Conservation (phyloP, 306 rosid species). For the Lupinus albus region DNA sequence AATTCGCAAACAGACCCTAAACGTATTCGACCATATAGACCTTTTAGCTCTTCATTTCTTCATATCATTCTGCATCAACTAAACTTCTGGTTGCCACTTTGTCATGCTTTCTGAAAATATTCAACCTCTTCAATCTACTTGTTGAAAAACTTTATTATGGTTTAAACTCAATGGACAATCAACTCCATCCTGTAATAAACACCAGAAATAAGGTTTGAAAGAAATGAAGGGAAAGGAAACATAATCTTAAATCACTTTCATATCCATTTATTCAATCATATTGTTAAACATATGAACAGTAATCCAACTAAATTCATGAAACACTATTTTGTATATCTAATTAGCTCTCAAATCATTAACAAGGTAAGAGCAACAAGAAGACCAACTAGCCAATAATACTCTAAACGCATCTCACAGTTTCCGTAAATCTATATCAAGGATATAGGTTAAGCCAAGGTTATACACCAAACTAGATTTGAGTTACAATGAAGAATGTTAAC, state of each 20-base stretch:
- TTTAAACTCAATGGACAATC: not conserved
- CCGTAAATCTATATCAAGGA: not conserved
- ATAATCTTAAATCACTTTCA: not conserved
- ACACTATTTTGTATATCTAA: not conserved
- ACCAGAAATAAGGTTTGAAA: not conserved
- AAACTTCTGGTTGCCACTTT: not conserved
- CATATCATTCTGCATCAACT: constrained; percentile 31
- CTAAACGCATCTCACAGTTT: not conserved
- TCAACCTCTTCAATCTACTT: constrained; percentile 35
- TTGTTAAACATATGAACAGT: not conserved
- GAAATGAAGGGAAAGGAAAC: constrained; percentile 6
- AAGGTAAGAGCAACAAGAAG: not conserved
- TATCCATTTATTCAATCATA: constrained; percentile 3
- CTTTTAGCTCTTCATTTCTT: constrained; percentile 5
- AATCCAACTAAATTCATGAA: constrained; percentile 7
- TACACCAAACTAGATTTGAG: constrained; percentile 13
- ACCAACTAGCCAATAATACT: not conserved
- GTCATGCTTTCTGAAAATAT: constrained; percentile 48
- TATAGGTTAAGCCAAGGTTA: not conserved
- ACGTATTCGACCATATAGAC: constrained; percentile 44
- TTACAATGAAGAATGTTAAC: too few relatives aligned
- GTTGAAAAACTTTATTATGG: constrained; percentile 23
- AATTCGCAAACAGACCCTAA: too few relatives aligned
- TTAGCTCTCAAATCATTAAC: not conserved
- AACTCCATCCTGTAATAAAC: constrained; percentile 43